phyloP scores from a whole-genome alignment of 768 basidiomycete genomes.

The Myochromella boudieri region DNA sequence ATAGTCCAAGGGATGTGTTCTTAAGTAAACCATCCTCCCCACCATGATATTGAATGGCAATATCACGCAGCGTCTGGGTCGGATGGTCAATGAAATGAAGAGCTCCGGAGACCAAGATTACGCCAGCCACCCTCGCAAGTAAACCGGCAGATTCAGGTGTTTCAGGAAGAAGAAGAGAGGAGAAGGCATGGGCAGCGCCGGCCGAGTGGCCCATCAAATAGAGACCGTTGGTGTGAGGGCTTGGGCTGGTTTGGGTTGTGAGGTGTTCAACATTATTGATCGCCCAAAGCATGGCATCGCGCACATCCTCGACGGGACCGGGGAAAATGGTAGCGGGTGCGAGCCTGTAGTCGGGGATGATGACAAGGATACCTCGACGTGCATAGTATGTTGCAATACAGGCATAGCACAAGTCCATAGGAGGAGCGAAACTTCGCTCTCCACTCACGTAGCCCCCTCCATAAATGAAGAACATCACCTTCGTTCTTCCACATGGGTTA shows the following conservation, averaged over 20 bases:
- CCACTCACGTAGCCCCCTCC: conserved; percentile 65
- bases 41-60: conserved; percentile 40
- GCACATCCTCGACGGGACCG: conserved; percentile 52
- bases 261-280: conserved; percentile 34
- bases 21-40: conserved; percentile 32
- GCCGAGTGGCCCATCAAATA: conserved; percentile 64
- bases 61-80: conserved; percentile 23
- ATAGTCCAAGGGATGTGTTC: conserved; percentile 41
- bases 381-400: conserved; percentile 65
- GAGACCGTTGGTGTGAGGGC: conserved; percentile 40
- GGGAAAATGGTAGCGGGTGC: conserved; percentile 60
- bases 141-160: conserved; percentile 28
- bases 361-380: conserved; percentile 53
- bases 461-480: conserved; percentile 64
- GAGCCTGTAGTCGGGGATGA: conserved; percentile 71
- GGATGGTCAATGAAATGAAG: conserved; percentile 34
- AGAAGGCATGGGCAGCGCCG: conserved; percentile 50
- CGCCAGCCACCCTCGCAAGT: conserved; percentile 39
- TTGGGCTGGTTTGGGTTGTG: conserved; percentile 24
- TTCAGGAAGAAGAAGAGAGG: conserved; percentile 39
- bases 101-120: conserved; percentile 45
- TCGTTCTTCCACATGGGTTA: conserved; percentile 30
- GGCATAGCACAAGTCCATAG: conserved; percentile 52
- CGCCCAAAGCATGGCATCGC: conserved; percentile 59
- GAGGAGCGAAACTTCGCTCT: conserved; percentile 42